These are phyloP conservation scores for Candida khao-thaluensis DNA, from an alignment of 805 yeast species.

Conservation along the genomic window DNA sequence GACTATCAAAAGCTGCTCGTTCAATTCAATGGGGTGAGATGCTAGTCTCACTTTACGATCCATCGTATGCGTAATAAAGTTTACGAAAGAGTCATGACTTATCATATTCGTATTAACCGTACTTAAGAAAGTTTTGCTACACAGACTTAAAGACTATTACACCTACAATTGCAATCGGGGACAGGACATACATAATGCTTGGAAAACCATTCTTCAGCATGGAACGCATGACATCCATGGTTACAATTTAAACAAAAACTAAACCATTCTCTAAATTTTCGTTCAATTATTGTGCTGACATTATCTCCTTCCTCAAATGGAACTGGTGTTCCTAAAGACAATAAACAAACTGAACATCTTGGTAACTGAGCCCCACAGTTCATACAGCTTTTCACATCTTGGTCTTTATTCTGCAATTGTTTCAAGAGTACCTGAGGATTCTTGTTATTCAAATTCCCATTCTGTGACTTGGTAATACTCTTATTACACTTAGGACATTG, in stretches of 20 bases:
- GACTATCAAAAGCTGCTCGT: too few species aligned
- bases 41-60: too few species aligned
- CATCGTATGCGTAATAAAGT: too few species aligned
- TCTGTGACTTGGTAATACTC: conserved; percentile 48
- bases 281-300: conserved; percentile 27
- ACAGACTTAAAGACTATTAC: conserved; percentile 48
- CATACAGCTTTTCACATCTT: conserved; percentile 53
- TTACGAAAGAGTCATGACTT: too few species aligned
- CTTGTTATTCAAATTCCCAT: conserved; percentile 15
- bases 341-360: conserved; percentile 83
- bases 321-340: conserved; percentile 70
- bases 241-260: conserved; percentile 88
- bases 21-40: too few species aligned
- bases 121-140: too few species aligned
- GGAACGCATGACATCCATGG: conserved; percentile 94
- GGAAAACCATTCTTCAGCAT: conserved; percentile 94
- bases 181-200: conserved; percentile 89
- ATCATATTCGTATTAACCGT: too few species aligned
- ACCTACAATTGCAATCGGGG: conserved; percentile 85
- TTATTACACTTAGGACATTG: conserved; percentile 84
- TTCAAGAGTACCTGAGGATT: conserved; percentile 26
- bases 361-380: conserved; percentile 88
- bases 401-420: conserved; percentile 32
- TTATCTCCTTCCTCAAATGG: conserved; percentile 36
- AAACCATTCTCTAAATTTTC: conserved; percentile 74